Conservation (phyloP, 306 rosid genomes). For the Alnus glutinosa region DNA sequence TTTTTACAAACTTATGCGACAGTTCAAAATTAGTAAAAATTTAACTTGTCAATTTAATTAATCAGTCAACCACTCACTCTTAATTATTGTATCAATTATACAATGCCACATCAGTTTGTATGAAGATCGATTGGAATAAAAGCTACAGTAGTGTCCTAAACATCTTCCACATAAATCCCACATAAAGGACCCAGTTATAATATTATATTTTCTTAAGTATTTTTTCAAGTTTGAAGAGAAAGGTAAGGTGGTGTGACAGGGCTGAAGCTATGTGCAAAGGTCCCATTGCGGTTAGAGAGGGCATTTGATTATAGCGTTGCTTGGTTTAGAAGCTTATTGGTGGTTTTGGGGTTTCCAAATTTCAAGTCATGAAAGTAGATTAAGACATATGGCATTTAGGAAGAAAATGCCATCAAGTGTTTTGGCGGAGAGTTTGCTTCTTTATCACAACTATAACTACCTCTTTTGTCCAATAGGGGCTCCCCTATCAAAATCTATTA, state of each 20-base stretch:
- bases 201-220: no score
- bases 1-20: no score
- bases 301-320: constrained; percentile 51
- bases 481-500: constrained; percentile 69
- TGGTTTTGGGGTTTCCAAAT: constrained; percentile 34
- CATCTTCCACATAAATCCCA: no score
- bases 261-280: constrained; percentile 21
- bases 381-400: constrained; percentile 42
- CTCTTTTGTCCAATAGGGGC: constrained; percentile 44
- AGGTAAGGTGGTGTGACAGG: background rate
- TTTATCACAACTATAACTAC: constrained; percentile 76
- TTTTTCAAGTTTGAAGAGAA: background rate
- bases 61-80: no score
- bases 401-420: constrained; percentile 38
- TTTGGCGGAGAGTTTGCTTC: constrained; percentile 59
- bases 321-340: constrained; percentile 46
- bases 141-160: no score
- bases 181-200: no score
- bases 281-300: constrained; percentile 53
- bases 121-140: no score
- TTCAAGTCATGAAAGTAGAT: constrained; percentile 37
- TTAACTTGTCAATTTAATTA: no score
- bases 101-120: no score
- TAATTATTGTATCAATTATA: no score
- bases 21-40: no score